A percentile compares a stretch with the other conserved stretches of the same genome.
Conservation (phyloP, 1,284 basidiomycete species). For the Pseudozyma hubeiensis region DNA sequence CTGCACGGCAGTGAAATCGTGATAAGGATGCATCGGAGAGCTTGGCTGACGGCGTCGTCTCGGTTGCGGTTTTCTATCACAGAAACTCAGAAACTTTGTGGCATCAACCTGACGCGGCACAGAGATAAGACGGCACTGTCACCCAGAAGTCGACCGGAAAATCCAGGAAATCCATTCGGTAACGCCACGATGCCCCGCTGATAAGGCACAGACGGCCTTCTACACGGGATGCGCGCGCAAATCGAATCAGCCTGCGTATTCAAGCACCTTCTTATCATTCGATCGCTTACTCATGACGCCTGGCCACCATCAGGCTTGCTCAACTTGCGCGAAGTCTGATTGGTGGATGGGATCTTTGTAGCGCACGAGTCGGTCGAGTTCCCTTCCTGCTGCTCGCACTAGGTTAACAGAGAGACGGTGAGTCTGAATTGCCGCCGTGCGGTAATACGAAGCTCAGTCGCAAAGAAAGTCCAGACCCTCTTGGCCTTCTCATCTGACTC, state of each 20-base stretch:
- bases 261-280: background rate
- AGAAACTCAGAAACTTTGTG: background rate
- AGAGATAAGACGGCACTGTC: slow-evolving; percentile 13
- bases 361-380: background rate
- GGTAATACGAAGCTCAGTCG: too few relatives aligned
- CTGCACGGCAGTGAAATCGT: background rate
- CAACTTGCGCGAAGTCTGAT: background rate
- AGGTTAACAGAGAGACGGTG: too few relatives aligned
- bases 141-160: slow-evolving; percentile 1
- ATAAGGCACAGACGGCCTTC: background rate
- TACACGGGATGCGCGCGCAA: background rate
- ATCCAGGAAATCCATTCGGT: background rate
- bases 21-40: background rate
- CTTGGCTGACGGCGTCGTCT: slow-evolving; percentile 1
- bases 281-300: too few relatives aligned
- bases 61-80: background rate
- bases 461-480: too few relatives aligned
- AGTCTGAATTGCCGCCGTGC: too few relatives aligned
- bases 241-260: background rate
- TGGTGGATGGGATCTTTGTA: background rate
- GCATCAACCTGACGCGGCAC: background rate
- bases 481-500: too few relatives aligned
- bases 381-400: background rate
- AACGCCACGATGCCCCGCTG: background rate
- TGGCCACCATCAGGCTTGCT: background rate